phyloP scores from a whole-genome alignment of 1,284 basidiomycete species.

The Puccinia coronata region DNA sequence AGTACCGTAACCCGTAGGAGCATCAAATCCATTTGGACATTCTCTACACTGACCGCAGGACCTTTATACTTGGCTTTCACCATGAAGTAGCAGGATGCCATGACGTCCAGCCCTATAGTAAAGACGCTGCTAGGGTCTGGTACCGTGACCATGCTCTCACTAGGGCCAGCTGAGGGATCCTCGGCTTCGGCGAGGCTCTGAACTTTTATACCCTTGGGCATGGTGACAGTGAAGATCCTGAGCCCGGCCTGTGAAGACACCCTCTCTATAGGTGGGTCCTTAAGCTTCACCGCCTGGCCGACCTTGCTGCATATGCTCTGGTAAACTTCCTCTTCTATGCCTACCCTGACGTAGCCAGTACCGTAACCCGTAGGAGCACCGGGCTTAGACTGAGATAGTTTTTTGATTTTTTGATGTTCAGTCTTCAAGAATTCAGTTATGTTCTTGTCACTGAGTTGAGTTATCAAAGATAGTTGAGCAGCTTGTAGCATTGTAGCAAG shows the following conservation, averaged over 20 bases:
- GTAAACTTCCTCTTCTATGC: background rate
- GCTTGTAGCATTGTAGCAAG: background rate
- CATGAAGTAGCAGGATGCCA: conserved; percentile 12
- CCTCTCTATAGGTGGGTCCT: background rate
- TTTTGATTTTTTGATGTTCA: background rate
- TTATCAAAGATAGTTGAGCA: background rate
- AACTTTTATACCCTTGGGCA: background rate
- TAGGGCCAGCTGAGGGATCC: background rate
- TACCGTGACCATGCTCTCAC: background rate
- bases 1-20: too few relatives aligned
- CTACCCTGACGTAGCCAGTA: background rate
- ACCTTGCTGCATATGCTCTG: background rate
- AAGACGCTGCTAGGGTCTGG: background rate
- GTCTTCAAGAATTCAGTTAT: background rate
- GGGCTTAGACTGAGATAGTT: background rate
- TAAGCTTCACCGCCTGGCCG: background rate
- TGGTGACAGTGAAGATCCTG: background rate
- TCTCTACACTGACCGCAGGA: background rate
- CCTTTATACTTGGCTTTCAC: conserved; percentile 14
- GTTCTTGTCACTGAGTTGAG: background rate
- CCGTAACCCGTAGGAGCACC: background rate
- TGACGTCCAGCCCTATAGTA: background rate
- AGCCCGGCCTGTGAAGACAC: background rate
- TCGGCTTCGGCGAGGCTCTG: background rate
- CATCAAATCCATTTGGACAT: too few relatives aligned